Evolutionary conservation across 306 rosid species (phyloP), one percentile per base, ranked within the genome.

Genomic region (Rubus parviflorus): DNA sequence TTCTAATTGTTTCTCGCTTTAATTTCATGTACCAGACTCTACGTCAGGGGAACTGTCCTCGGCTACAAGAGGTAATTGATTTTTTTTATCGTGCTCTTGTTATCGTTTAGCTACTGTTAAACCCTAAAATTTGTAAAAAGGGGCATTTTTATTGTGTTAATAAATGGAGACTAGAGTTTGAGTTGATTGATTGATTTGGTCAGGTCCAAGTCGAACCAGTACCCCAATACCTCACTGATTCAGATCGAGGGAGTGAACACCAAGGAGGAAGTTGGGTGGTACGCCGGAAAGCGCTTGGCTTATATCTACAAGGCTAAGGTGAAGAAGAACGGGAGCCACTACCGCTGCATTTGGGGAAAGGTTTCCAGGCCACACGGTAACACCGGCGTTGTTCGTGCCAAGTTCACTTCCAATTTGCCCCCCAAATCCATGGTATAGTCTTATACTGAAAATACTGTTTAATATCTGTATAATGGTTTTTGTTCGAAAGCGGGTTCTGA

Each of bases 271-370:
- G 98, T 94, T 20, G 88, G 83, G 0, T 94, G 96, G 97, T 94
- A 94, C 20, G 83, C 85, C 4, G 98, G 98, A 7, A 94, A 94
- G 89, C 69, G 89, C 38, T 37, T 94, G 97, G 97, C 96, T 0
- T 94, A 94, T 68, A 90, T 94, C 81, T 94, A 89, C 83, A 94
- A 89, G 93, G 98, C 96, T 53, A 94, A 90, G 83, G 93, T 89
- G 81, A 94, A 94, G 97, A 89, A 83, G 74, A 82, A 90, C 25
- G 96, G 96, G 19, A 79, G 79, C 54, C 98, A 92, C 74, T 94
- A 92, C 79, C 95, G 98, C 61, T 92, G 98, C 90, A 84, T 92
- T 43, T 94, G 97, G 97, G 98, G 98, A 5, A 94, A 92, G 89
- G 97, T 92, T 8, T 46, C 83, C 8, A 88, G 97, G 89, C 92